Base-by-base conservation (phyloP, 164 flowering plant genomes). In the Piper betle region DNA sequence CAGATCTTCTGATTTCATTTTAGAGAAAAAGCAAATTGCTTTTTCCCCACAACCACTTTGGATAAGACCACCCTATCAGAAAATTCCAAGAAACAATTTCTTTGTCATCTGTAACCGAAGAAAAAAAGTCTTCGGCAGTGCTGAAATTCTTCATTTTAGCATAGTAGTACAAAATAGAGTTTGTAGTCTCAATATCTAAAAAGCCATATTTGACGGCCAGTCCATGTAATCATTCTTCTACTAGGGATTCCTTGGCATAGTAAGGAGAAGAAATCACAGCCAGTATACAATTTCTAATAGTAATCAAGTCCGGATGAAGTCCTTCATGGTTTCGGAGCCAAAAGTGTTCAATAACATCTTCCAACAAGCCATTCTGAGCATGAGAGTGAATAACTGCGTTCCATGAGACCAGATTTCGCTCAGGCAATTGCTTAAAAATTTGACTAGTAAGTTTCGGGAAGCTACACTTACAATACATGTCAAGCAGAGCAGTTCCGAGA, bases 51-150 rank as follows among this genome's bases (percentile, higher is more conserved):
- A 58, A 37, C 71, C 62, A 62, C 37, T 63, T 19, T 25, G 62
- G 33, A 58, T 56, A 41, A 57, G 52, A 40, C 62, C 66, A 55
- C 52, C 50, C n/a, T 19, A 68, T 68, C 62, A 68, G 39, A 58
- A 62, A 68, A 58, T 68, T 68, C 66, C 71, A 68, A 39, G 71
- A 62, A 62, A 68, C 39, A 1, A 8, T 41, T 52, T 68, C 71
- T 53, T 42, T 52, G 53, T 52, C 33, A 38, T 42, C 59, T 38
- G n/a, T 53, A 38, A 62, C 13, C 6, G 55, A 25, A 12, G 37
- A 62, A 58, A 62, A 68, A 53, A 68, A 53, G 19, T 37, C 52
- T 50, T 68, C 66, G 3, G 62, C 62, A 16, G 8, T 20, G 53
- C 40, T 43, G 4, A 68, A 39, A 9, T 63, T 46, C 37, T 62